Conservation (phyloP, 495 filamentous ascomycete genomes). For the Letharia columbiana region DNA sequence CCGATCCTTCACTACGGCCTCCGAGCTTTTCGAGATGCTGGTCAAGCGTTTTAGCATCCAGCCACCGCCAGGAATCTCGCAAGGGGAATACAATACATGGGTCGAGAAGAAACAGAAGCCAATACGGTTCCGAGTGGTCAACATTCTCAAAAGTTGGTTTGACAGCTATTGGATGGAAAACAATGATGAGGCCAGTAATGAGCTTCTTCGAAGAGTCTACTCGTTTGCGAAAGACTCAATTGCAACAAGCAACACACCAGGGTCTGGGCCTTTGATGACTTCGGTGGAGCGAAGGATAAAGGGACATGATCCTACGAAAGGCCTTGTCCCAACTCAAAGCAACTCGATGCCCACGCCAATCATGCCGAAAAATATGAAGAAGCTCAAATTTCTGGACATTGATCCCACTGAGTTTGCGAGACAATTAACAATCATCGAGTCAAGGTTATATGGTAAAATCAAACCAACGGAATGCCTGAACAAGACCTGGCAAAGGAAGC, state of each 20-base stretch:
- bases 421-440: slow-evolving; percentile 95
- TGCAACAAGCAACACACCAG: slow-evolving; percentile 83
- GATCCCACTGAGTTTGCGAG: slow-evolving; percentile 92
- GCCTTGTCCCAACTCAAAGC: slow-evolving; percentile 75
- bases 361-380: slow-evolving; percentile 98
- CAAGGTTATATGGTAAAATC: slow-evolving; percentile 88
- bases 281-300: slow-evolving; percentile 78
- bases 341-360: slow-evolving; percentile 75
- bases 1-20: slow-evolving; percentile 82
- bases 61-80: slow-evolving; percentile 73
- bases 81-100: slow-evolving; percentile 76
- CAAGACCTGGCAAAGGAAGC: slow-evolving; percentile 97
- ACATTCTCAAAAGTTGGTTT: slow-evolving; percentile 96
- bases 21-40: slow-evolving; percentile 86
- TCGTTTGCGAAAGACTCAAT: slow-evolving; percentile 86
- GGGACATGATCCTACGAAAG: slow-evolving; percentile 79
- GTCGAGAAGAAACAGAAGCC: slow-evolving; percentile 88
- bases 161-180: slow-evolving; percentile 98
- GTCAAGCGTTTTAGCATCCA: slow-evolving; percentile 87
- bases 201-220: slow-evolving; percentile 79
- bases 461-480: slow-evolving; percentile 91
- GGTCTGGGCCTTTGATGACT: slow-evolving; percentile 68
- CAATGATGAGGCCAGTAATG: slow-evolving; percentile 68
- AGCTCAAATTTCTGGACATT: slow-evolving; percentile 96
- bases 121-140: slow-evolving; percentile 91